phyloP scores from a whole-genome alignment of 2,329 filamentous ascomycete species.

The Colletotrichum sp. region DNA sequence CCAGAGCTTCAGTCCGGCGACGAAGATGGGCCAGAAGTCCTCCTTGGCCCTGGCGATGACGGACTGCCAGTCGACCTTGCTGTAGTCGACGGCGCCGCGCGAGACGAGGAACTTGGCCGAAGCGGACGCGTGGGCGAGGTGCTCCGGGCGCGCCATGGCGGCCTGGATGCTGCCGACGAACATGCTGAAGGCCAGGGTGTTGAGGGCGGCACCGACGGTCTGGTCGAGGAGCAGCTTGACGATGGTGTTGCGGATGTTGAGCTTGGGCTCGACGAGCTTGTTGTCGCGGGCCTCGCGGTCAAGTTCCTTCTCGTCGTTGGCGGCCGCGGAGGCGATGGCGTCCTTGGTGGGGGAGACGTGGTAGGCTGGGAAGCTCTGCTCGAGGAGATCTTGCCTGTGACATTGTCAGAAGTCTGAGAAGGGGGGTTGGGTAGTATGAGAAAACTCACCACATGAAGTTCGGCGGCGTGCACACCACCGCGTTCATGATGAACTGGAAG shows the following conservation, averaged over 20 bases:
- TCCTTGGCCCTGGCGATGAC: conserved; percentile 49
- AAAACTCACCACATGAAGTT: conserved; percentile 78
- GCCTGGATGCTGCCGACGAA: conserved; percentile 63
- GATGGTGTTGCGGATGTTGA: conserved; percentile 68
- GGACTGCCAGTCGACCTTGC: conserved; percentile 46
- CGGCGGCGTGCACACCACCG: conserved; percentile 75
- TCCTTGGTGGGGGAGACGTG: conserved; percentile 45
- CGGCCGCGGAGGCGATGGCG: conserved; percentile 43
- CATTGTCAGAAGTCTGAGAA: not conserved
- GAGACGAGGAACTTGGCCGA: conserved; percentile 32
- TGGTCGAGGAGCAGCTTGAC: conserved; percentile 75
- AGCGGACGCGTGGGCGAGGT: conserved; percentile 37
- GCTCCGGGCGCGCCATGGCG: conserved; percentile 45
- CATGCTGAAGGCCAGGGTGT: conserved; percentile 68
- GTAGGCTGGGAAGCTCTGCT: conserved; percentile 74
- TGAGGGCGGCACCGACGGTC: conserved; percentile 67
- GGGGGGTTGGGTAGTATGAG: not conserved
- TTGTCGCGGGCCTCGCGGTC: conserved; percentile 38
- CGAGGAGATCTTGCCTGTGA: conserved; percentile 75
- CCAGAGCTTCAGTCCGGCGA: conserved; percentile 74
- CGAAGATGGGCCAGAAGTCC: conserved; percentile 69
- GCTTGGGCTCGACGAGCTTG: conserved; percentile 51
- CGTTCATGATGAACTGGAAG: conserved; percentile 79
- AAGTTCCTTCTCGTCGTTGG: conserved; percentile 45
- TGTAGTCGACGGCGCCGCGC: conserved; percentile 47